Evolutionary conservation across 2,329 filamentous ascomycete species (phyloP).

Genomic region (Diaporthe ampelina): DNA sequence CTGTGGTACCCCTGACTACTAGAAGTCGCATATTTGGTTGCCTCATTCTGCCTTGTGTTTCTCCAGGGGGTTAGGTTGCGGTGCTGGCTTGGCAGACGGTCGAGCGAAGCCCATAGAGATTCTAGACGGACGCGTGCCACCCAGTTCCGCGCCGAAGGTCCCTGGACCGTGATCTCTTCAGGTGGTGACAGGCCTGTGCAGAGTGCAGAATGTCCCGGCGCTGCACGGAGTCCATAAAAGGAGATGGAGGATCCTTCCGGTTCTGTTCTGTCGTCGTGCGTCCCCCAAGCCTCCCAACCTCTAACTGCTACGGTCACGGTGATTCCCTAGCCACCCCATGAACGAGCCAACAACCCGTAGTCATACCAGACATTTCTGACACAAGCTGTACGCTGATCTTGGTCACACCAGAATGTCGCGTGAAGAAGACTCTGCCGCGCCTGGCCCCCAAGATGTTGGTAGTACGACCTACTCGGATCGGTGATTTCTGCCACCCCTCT

Average conservation of each 20-base stretch:
- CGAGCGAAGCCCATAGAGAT: neutral
- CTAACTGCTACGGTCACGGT: neutral
- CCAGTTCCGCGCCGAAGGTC: neutral
- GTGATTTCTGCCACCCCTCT: neutral
- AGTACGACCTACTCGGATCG: neutral
- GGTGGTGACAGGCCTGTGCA: neutral
- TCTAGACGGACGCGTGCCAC: neutral
- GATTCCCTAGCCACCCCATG: neutral
- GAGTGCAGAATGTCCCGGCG: neutral
- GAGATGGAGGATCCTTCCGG: neutral
- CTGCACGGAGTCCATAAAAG: neutral
- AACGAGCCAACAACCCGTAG: neutral
- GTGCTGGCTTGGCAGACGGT: neutral
- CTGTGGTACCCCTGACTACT: neutral
- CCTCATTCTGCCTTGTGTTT: constrained; percentile 15
- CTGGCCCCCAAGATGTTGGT: constrained; percentile 16
- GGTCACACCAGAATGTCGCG: constrained; percentile 13
- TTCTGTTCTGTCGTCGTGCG: neutral
- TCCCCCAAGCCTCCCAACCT: neutral
- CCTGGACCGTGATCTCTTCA: neutral
- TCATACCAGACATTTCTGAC: neutral
- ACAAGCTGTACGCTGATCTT: neutral
- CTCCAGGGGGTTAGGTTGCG: neutral
- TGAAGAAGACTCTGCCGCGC: neutral
- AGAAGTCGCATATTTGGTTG: neutral